Percentiles rank a stretch among this genome's conserved stretches.
These are phyloP conservation scores for Apiospora sp. DNA, from an alignment of 2,329 filamentous ascomycete species.

Conservation along the genomic window DNA sequence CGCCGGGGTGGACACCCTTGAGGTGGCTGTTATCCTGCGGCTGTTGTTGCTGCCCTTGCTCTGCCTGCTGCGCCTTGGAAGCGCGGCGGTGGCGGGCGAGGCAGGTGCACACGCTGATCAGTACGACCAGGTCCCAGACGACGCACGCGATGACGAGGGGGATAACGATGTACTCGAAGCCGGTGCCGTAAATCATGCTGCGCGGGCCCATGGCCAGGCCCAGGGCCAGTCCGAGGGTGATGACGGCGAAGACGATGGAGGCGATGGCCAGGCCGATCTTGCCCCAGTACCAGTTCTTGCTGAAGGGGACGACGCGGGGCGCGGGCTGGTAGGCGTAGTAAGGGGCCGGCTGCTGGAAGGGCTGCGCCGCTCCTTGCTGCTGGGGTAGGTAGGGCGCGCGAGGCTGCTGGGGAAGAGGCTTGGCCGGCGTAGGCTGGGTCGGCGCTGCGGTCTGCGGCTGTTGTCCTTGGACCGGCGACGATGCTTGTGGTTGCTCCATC, in stretches of 20 bases:
- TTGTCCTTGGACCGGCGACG: not conserved
- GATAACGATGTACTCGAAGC: not conserved
- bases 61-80: not conserved
- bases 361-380: not conserved
- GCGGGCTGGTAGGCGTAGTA: not conserved
- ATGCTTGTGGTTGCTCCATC: not conserved
- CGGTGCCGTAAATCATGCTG: not conserved
- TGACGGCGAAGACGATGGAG: conserved; percentile 26
- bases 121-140: conserved; percentile 27
- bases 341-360: not conserved
- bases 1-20: conserved; percentile 28
- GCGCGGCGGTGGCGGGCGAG: conserved; percentile 21
- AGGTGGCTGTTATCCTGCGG: not conserved
- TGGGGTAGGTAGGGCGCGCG: not conserved
- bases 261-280: conserved; percentile 25
- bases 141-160: conserved; percentile 22
- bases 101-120: conserved; percentile 27
- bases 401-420: not conserved
- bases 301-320: conserved; percentile 25
- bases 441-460: not conserved
- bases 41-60: not conserved
- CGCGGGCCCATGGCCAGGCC: not conserved
- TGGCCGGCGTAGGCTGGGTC: not conserved
- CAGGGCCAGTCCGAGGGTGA: conserved; percentile 22
- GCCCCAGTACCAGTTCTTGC: conserved; percentile 28